Evolutionary conservation across 2,329 filamentous ascomycete species (phyloP).

Genomic region (Chrysoporthe puriensis): DNA sequence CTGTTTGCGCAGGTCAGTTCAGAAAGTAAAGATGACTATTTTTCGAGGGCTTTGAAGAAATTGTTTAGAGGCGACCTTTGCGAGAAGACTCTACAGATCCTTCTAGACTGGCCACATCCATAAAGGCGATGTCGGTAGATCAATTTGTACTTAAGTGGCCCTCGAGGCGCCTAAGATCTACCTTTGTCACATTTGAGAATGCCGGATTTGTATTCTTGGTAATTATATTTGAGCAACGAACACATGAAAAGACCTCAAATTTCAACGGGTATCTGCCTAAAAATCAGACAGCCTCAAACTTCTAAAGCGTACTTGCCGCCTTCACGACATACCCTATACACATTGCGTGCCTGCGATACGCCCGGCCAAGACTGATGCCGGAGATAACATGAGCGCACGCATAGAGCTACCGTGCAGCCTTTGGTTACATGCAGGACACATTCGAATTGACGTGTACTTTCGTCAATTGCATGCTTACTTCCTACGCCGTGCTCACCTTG

Average conservation of each 20-base stretch:
- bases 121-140: not conserved
- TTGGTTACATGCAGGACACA: not conserved
- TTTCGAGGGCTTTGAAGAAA: not conserved
- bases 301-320: too few species aligned
- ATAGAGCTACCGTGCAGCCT: not conserved
- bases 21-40: not conserved
- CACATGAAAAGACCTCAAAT: too few species aligned
- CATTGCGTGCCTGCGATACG: not conserved
- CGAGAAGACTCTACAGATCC: conserved; percentile 1
- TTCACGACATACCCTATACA: not conserved
- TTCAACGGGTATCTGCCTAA: too few species aligned
- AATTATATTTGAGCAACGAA: too few species aligned
- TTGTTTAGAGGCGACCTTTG: not conserved
- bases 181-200: too few species aligned
- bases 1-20: conserved; percentile 9
- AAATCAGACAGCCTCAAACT: too few species aligned
- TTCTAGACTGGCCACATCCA: not conserved
- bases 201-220: too few species aligned
- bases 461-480: not conserved
- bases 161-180: too few species aligned
- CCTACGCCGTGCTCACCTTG: not conserved
- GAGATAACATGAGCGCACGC: not conserved
- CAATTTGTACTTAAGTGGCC: too few species aligned
- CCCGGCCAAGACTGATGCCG: not conserved
- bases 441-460: not conserved